phyloP scores from a whole-genome alignment of 1,284 basidiomycete genomes.

The Ceratobasidium sp. region DNA sequence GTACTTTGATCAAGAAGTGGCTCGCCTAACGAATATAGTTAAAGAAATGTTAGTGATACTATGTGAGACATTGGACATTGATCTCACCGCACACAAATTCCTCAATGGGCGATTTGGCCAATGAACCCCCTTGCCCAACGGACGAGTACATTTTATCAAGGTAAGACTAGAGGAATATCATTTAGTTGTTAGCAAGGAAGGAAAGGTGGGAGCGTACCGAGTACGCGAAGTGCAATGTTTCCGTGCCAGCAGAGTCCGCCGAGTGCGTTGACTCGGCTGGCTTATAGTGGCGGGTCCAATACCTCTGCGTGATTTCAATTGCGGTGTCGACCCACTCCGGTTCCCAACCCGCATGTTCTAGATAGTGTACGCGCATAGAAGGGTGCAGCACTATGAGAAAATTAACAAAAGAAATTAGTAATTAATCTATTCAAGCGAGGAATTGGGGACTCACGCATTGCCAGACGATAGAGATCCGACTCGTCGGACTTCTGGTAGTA shows the following conservation, averaged over 20 bases:
- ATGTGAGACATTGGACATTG: no score
- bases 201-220: background rate
- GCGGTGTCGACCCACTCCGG: conserved; percentile 2
- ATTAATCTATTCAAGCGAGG: no score
- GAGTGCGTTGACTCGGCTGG: background rate
- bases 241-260: background rate
- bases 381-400: background rate
- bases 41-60: no score
- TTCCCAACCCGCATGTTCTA: background rate
- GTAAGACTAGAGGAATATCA: no score
- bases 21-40: no score
- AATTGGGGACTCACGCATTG: background rate
- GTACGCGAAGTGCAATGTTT: background rate
- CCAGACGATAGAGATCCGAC: background rate
- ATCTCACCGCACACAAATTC: no score
- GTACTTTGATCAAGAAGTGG: no score
- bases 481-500: background rate
- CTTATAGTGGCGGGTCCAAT: background rate
- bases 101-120: no score
- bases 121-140: no score
- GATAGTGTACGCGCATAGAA: background rate
- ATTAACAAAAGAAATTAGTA: no score
- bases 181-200: no score
- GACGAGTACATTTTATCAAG: no score
- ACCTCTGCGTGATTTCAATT: background rate